These are phyloP conservation scores for Monosporascus ibericus DNA, from an alignment of 2,329 filamentous ascomycete genomes.

Conservation along the genomic window DNA sequence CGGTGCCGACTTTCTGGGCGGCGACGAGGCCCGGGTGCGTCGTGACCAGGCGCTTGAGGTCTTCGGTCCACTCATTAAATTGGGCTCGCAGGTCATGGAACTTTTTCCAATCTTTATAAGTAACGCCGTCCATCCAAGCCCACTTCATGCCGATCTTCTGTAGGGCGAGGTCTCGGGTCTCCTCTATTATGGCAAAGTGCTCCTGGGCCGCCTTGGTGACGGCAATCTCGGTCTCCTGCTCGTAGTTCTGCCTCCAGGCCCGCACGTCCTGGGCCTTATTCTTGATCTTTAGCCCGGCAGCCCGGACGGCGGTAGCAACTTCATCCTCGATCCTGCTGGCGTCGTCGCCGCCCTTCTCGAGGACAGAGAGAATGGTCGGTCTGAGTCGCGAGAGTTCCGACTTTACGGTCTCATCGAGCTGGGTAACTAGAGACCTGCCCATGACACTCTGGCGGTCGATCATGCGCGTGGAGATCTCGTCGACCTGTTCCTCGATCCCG, in stretches of 20 bases:
- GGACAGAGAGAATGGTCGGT: conserved; percentile 56
- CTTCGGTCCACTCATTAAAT: conserved; percentile 77
- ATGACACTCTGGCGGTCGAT: conserved; percentile 58
- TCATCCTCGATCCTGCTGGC: conserved; percentile 35
- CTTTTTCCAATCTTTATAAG: conserved; percentile 95
- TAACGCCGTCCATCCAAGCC: conserved; percentile 93
- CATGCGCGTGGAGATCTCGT: conserved; percentile 50
- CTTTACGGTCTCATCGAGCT: conserved; percentile 62
- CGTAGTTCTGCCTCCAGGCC: conserved; percentile 68
- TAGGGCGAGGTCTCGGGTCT: conserved; percentile 75
- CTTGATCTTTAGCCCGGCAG: conserved; percentile 68
- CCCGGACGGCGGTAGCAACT: conserved; percentile 48
- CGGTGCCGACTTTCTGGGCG: conserved; percentile 61
- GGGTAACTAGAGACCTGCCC: conserved; percentile 59
- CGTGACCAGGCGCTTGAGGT: conserved; percentile 71
- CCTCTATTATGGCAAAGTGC: conserved; percentile 76
- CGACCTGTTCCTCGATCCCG: conserved; percentile 66
- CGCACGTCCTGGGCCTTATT: conserved; percentile 70
- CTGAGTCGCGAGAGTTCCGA: conserved; percentile 62
- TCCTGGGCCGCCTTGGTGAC: conserved; percentile 70
- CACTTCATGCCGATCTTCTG: conserved; percentile 91
- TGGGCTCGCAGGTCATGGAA: conserved; percentile 83
- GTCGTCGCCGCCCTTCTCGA: conserved; percentile 48
- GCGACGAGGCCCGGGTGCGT: conserved; percentile 64
- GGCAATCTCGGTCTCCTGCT: conserved; percentile 60